phyloP scores from a whole-genome alignment of 495 filamentous ascomycete genomes.

The Podospora pseudocomata region DNA sequence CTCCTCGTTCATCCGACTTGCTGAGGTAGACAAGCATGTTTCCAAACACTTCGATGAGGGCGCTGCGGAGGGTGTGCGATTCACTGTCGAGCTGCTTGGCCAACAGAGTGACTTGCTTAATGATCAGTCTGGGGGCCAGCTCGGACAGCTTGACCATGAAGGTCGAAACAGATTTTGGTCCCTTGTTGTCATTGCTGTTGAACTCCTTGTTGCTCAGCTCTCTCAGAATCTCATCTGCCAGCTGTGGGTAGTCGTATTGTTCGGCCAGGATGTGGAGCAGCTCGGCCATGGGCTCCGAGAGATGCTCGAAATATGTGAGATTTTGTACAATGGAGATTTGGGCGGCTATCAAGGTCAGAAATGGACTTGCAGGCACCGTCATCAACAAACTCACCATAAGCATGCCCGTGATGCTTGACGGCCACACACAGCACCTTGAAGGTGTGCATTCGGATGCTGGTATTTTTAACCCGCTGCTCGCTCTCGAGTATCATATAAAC shows the following conservation, averaged over 20 bases:
- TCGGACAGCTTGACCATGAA: conserved; percentile 98
- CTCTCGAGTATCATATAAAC: conserved; percentile 92
- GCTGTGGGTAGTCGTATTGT: conserved; percentile 96
- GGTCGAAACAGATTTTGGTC: conserved; percentile 95
- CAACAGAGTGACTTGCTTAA: conserved; percentile 93
- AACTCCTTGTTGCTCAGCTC: conserved; percentile 98
- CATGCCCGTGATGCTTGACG: conserved; percentile 97
- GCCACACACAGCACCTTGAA: conserved; percentile 97
- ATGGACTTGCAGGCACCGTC: not conserved
- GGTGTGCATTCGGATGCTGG: conserved; percentile 86
- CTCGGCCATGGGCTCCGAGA: conserved; percentile 98
- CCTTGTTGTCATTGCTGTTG: conserved; percentile 89
- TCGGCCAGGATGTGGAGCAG: conserved; percentile 93
- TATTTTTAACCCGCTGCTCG: conserved; percentile 88
- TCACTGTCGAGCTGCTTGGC: conserved; percentile 95
- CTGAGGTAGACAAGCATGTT: conserved; percentile 89
- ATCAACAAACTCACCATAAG: conserved; percentile 66
- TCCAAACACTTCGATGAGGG: conserved; percentile 97
- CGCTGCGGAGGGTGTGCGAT: conserved; percentile 90
- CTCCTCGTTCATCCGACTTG: conserved; percentile 82
- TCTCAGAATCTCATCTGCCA: conserved; percentile 88
- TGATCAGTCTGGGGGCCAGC: conserved; percentile 82
- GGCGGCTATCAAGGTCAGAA: conserved; percentile 60
- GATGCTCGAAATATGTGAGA: conserved; percentile 94
- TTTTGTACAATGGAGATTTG: conserved; percentile 98